Base-by-base conservation (phyloP, 2,329 filamentous ascomycete genomes). In the Emmonsiellopsis sp. region DNA sequence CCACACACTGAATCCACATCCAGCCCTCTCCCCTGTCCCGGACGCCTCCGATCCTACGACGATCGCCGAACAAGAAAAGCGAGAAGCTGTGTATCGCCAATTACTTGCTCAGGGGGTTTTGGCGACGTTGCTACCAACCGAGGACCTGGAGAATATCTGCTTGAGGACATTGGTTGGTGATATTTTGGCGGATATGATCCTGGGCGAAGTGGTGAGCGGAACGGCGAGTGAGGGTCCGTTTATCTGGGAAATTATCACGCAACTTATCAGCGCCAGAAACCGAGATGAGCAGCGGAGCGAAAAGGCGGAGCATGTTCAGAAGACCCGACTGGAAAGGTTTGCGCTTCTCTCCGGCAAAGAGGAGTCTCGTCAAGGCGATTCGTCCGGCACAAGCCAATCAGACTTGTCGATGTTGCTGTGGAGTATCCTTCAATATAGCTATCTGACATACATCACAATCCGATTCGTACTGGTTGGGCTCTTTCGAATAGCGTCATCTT, bases 141-240 rank as follows among this genome's bases (percentile, higher is more conserved):
- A 97, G 64, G 92, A 97, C 67, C 76, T 97, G 40, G 84, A 92
- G 63, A 97, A 95, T 67, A 82, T 82, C 52, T 95, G 88, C 67
- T 76, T 97, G 62, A 86, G 87, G 53, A 80, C 88, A 37, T 76
- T 98, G 57, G 86, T 96, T 57, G 83, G 84, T 52, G 89, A 96
- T 70, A 87, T 97, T 59, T 78, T 97, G 57, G 88, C 90, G 6
- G 90, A 96, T 70, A 83, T 95, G 67, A 88, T 97, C 57, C 77
- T 98, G 58, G 88, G 88, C 57, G 90, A 88, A 61, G 80, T 86
- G 54, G 77, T 96, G 62, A 83, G 84, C 62, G 87, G 85, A 63
- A 94, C 86, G 67, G 78, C 87, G 42, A 89, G 87, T 60, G 85
- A 97, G 71, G 87, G 88, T 27, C 94, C 88, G 88, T 80, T 96